phyloP scores from a whole-genome alignment of 2,329 filamentous ascomycete genomes.

The Fusarium nematophilum region DNA sequence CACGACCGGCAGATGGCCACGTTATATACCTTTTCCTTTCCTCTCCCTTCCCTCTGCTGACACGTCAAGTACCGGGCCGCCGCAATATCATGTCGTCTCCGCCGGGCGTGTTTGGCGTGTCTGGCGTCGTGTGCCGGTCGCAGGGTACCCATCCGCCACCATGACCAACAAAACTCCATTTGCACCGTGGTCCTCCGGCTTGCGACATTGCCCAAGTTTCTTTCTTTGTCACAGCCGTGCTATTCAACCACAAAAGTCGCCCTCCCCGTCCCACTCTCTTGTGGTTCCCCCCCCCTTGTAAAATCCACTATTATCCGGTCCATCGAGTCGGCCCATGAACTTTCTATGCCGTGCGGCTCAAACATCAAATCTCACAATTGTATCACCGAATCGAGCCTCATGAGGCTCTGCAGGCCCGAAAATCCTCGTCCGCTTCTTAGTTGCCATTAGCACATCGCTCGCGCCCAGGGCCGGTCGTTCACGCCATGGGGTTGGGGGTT shows the following conservation, averaged over 20 bases:
- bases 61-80: neutral
- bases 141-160: constrained; percentile 36
- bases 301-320: constrained; percentile 39
- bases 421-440: constrained; percentile 26
- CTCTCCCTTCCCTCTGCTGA: too few relatives aligned
- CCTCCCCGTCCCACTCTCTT: constrained; percentile 20
- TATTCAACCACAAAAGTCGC: constrained; percentile 17
- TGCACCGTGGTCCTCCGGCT: constrained; percentile 14
- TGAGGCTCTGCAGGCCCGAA: constrained; percentile 38
- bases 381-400: constrained; percentile 23
- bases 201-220: constrained; percentile 26
- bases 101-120: constrained; percentile 25
- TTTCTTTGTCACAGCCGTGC: constrained; percentile 22
- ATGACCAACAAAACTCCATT: constrained; percentile 29
- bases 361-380: constrained; percentile 5
- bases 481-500: constrained; percentile 28
- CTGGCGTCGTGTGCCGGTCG: constrained; percentile 23
- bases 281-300: constrained; percentile 8
- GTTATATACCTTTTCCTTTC: constrained; percentile 34
- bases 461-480: constrained; percentile 31
- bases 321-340: constrained; percentile 21
- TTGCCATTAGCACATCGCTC: constrained; percentile 43
- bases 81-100: constrained; percentile 25
- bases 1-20: constrained; percentile 19
- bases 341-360: constrained; percentile 37